Conservation (phyloP, 805 yeast species). For the Scheffersomyces stipitis region DNA sequence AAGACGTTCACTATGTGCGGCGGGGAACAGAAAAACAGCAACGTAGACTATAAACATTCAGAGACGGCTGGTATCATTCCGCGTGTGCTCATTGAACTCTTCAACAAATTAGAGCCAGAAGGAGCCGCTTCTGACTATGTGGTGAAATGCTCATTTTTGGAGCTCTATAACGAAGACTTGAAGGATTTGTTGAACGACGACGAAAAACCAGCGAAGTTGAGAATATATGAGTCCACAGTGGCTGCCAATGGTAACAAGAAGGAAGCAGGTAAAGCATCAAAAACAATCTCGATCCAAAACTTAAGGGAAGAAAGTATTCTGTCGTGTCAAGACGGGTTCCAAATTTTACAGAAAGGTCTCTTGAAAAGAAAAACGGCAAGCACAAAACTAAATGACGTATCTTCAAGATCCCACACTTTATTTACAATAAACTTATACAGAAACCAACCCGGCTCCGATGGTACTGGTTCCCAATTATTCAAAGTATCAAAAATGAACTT, state of each 20-base stretch:
- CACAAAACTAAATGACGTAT: conserved; percentile 70
- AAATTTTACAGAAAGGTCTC: conserved; percentile 55
- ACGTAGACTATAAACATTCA: conserved; percentile 8
- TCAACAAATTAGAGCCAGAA: conserved; percentile 41
- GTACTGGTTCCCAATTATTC: conserved; percentile 12
- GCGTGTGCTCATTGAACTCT: conserved; percentile 49
- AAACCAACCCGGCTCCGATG: conserved; percentile 32
- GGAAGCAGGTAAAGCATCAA: conserved; percentile 1
- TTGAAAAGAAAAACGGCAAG: conserved; percentile 63
- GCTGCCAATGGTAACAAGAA: neutral
- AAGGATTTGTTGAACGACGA: conserved; percentile 66
- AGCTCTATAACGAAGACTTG: conserved; percentile 84
- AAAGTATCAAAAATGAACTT: conserved; percentile 69
- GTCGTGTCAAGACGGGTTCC: conserved; percentile 56
- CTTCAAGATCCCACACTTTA: conserved; percentile 77
- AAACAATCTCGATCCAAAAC: conserved; percentile 55
- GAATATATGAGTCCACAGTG: conserved; percentile 35
- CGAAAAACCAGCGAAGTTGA: conserved; percentile 22
- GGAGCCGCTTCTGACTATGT: conserved; percentile 48
- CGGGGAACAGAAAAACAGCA: conserved; percentile 13
- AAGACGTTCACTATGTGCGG: conserved; percentile 78
- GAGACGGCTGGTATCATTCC: conserved; percentile 59
- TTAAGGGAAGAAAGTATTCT: conserved; percentile 60
- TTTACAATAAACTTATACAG: conserved; percentile 62
- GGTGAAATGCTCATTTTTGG: conserved; percentile 79